phyloP scores from a whole-genome alignment of 352 stramenopile species.

The Thraustochytrium striatum region DNA sequence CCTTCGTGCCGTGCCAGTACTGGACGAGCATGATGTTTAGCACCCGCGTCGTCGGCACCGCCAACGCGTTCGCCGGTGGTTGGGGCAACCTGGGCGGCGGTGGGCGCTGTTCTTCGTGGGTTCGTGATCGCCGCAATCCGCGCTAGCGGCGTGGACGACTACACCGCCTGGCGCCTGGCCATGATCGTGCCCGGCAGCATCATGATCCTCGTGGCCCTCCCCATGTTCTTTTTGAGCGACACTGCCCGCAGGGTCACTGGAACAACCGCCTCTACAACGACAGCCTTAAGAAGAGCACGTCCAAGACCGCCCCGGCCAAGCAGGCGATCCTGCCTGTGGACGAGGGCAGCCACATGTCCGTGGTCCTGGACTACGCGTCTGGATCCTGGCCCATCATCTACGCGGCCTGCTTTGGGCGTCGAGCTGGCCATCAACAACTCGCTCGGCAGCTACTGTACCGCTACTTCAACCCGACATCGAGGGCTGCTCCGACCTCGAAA shows the following conservation, averaged over 20 bases:
- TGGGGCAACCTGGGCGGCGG: constrained; percentile 86
- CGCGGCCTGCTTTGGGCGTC: constrained; percentile 83
- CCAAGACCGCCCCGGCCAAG: neutral
- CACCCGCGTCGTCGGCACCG: constrained; percentile 79
- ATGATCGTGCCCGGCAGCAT: constrained; percentile 79
- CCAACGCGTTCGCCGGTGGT: constrained; percentile 83
- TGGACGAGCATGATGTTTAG: constrained; percentile 91
- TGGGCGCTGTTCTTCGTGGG: constrained; percentile 80
- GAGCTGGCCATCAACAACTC: constrained; percentile 94
- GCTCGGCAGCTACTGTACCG: constrained; percentile 84
- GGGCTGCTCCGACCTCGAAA: constrained; percentile 55
- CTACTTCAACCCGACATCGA: constrained; percentile 65
- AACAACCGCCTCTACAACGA: constrained; percentile 38
- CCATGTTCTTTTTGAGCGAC: constrained; percentile 22
- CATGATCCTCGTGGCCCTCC: constrained; percentile 65
- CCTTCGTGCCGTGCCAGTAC: constrained; percentile 89
- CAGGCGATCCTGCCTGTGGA: neutral
- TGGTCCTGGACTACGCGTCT: constrained; percentile 30
- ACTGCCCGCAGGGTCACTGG: constrained; percentile 39
- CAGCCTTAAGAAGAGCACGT: neutral
- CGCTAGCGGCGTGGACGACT: constrained; percentile 54
- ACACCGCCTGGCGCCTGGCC: constrained; percentile 82
- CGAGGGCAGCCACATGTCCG: neutral
- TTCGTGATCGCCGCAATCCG: constrained; percentile 78
- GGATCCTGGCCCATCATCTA: constrained; percentile 82